These are phyloP conservation scores for Fusarium virguliforme DNA, from an alignment of 2,329 filamentous ascomycete species.

Conservation along the genomic window DNA sequence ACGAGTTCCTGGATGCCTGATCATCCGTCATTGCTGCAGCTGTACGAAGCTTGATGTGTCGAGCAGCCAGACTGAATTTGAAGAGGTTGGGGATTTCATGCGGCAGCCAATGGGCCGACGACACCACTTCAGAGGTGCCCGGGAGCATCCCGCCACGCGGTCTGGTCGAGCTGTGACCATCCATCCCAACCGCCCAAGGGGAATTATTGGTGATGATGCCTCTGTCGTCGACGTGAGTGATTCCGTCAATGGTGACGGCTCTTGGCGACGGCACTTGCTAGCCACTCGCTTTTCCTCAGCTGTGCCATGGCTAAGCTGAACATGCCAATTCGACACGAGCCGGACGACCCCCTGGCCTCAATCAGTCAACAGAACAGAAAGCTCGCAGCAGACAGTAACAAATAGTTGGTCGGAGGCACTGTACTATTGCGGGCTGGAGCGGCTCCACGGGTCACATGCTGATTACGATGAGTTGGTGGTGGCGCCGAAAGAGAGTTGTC, in stretches of 20 bases:
- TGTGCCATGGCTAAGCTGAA: conserved; percentile 30
- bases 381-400: conserved; percentile 9
- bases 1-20: conserved; percentile 48
- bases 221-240: conserved; percentile 1
- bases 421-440: conserved; percentile 27
- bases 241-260: conserved; percentile 14
- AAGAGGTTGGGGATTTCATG: conserved; percentile 47
- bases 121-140: conserved; percentile 21
- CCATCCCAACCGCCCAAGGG: conserved; percentile 17
- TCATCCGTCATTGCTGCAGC: conserved; percentile 45
- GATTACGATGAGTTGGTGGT: conserved; percentile 45
- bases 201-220: conserved; percentile 9
- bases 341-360: conserved; percentile 6
- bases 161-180: conserved; percentile 29
- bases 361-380: conserved; percentile 9
- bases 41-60: conserved; percentile 40
- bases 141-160: conserved; percentile 35
- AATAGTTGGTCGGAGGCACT: conserved; percentile 39
- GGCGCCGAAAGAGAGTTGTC: conserved; percentile 33
- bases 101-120: conserved; percentile 42
- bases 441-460: conserved; percentile 35
- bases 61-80: conserved; percentile 32
- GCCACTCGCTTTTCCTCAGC: conserved; percentile 14
- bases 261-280: conserved; percentile 26
- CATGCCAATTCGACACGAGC: conserved; percentile 22